phyloP scores from a whole-genome alignment of 768 basidiomycete species.

The Leccinum obscurum region DNA sequence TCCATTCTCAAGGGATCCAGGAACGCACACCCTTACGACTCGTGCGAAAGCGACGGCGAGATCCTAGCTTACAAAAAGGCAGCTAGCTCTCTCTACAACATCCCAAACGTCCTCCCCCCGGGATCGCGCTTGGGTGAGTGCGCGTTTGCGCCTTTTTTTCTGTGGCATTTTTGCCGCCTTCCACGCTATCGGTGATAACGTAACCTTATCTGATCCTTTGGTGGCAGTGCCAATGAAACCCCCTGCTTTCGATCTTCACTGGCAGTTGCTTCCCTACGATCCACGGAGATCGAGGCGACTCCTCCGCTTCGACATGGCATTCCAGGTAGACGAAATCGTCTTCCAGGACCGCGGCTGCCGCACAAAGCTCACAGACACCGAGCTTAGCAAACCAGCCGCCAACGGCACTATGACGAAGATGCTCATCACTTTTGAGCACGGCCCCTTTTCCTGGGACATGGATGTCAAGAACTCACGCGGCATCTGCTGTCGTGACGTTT shows the following conservation, averaged over 20 bases:
- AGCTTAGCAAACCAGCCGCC: slow-evolving; percentile 44
- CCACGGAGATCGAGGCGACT: slow-evolving; percentile 34
- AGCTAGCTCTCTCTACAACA: slow-evolving; percentile 20
- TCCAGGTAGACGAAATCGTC: slow-evolving; percentile 37
- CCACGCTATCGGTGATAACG: not conserved
- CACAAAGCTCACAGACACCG: slow-evolving; percentile 35
- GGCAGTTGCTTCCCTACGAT: slow-evolving; percentile 49
- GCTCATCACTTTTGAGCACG: slow-evolving; percentile 43
- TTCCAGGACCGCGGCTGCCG: slow-evolving; percentile 28
- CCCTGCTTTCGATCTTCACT: slow-evolving; percentile 44
- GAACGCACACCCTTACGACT: slow-evolving; percentile 16
- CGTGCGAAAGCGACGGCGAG: slow-evolving; percentile 34
- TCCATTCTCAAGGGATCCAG: slow-evolving; percentile 33
- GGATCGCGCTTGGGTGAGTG: slow-evolving; percentile 30
- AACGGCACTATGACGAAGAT: slow-evolving; percentile 48
- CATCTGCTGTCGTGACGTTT: slow-evolving; percentile 58
- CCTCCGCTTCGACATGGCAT: slow-evolving; percentile 52
- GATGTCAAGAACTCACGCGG: slow-evolving; percentile 43
- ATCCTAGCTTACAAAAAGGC: slow-evolving; percentile 22
- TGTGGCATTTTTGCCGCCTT: not conserved
- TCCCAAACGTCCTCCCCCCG: slow-evolving; percentile 23
- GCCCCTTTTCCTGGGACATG: slow-evolving; percentile 41
- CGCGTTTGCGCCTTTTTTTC: not conserved
- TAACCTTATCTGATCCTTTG: not conserved
- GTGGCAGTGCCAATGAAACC: slow-evolving; percentile 32